These are phyloP conservation scores for Xanthoconium separans DNA, from an alignment of 1,284 basidiomycete genomes.

Conservation along the genomic window DNA sequence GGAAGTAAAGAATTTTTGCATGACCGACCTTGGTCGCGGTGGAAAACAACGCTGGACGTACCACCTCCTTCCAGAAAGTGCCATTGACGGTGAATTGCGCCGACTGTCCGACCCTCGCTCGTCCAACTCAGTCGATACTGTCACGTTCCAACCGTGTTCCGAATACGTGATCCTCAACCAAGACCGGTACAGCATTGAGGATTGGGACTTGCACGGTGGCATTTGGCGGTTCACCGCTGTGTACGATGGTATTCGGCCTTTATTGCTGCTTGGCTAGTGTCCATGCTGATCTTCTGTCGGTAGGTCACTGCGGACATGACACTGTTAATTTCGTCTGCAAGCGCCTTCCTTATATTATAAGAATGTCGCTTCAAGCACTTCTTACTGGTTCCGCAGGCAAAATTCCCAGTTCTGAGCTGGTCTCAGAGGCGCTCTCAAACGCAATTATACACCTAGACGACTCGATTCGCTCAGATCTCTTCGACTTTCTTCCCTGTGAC, in stretches of 20 bases:
- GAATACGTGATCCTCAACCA: slow-evolving; percentile 48
- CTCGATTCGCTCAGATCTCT: slow-evolving; percentile 45
- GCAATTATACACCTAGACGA: slow-evolving; percentile 43
- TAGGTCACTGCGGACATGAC: slow-evolving; percentile 62
- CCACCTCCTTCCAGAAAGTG: slow-evolving; percentile 47
- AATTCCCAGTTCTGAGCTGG: slow-evolving; percentile 34
- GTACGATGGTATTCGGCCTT: slow-evolving; percentile 50
- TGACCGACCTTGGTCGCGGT: slow-evolving; percentile 57
- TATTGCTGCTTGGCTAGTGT: neutral
- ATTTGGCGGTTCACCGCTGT: slow-evolving; percentile 59
- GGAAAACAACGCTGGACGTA: slow-evolving; percentile 57
- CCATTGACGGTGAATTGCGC: slow-evolving; percentile 46
- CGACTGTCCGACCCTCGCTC: slow-evolving; percentile 37
- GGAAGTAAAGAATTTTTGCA: slow-evolving; percentile 51
- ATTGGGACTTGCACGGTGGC: slow-evolving; percentile 54
- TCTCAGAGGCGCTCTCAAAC: slow-evolving; percentile 44
- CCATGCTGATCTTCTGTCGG: slow-evolving; percentile 11
- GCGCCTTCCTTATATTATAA: slow-evolving; percentile 46
- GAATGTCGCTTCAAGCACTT: slow-evolving; percentile 40
- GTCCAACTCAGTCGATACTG: slow-evolving; percentile 43
- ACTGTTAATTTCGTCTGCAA: slow-evolving; percentile 53
- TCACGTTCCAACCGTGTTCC: slow-evolving; percentile 61
- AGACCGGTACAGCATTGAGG: slow-evolving; percentile 53
- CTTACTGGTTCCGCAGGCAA: slow-evolving; percentile 34
- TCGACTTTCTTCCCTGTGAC: slow-evolving; percentile 43